Base-by-base conservation (phyloP, 805 yeast genomes). In the Huiozyma sinensis region DNA sequence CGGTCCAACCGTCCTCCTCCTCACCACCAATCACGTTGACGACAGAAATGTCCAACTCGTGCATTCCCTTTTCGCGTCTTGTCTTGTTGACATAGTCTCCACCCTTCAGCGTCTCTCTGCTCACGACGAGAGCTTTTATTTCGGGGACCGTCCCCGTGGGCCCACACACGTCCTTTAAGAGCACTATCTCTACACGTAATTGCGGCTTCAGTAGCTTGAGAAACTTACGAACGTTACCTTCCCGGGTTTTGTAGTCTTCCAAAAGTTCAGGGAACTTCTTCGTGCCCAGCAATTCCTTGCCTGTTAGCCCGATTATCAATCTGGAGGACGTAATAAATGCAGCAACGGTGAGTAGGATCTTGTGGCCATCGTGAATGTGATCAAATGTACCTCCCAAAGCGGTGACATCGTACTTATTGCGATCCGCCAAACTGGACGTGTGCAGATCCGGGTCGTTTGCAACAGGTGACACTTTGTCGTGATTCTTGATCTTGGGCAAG, bases 381-480 rank as follows among this genome's bases (percentile, higher is more conserved):
- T 92, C 99, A 66, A 92, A 92, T 0, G 98, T 92, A 0, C 99
- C 99, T 0, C 98, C 98, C 1, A 90, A 79, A 0, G 95, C 90
- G 28, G 61, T 54, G 5, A 70, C 69, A 12, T 50, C 45, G 46
- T 64, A 69, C 3, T 50, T 43, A 7, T 58, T 53, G 24, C 53
- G 54, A 12, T 52, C 57, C 10, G 9, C 27, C 3, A 34, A 12
- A 8, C 12, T 9, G 12, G 11, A 12, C 9, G 13, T 34, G 17
- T 34, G 17, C 12, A 5, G 6, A 7, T 8, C 5, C 6, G 9
- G 9, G 28, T n/a, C 12, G 12, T 34, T 13, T 9, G 9, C 37
- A 34, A 34, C 9, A 8, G 27, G 27, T 9, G 10, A 7, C 12
- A 34, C 37, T 10, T 11, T 17, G 24, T 17, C 24, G 24, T 17